Evolutionary conservation across 208 protist genomes (phyloP).

Genomic region (Leptomonas pyrrhocoris): DNA sequence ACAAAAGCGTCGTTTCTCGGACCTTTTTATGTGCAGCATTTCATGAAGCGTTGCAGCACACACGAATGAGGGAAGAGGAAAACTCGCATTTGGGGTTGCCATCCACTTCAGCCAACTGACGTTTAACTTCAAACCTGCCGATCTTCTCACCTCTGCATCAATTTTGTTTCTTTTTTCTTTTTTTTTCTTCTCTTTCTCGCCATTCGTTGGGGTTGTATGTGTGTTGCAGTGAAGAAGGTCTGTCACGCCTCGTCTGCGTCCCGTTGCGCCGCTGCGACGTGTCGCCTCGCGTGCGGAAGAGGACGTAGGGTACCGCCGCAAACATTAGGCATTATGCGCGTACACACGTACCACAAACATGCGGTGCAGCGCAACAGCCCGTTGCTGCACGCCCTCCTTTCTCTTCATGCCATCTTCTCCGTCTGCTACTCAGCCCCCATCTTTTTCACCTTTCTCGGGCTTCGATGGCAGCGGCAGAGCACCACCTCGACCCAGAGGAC

Average conservation of each 20-base stretch:
- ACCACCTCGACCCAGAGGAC: slow-evolving; percentile 27
- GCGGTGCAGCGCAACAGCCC: slow-evolving; percentile 56
- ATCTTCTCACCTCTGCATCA: neutral
- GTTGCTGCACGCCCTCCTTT: slow-evolving; percentile 51
- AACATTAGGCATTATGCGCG: slow-evolving; percentile 42
- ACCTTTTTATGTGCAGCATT: no score
- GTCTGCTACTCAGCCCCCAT: slow-evolving; percentile 61
- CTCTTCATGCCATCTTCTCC: slow-evolving; percentile 51
- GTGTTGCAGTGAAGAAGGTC: neutral
- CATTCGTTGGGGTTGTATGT: neutral
- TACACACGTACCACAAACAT: slow-evolving; percentile 72
- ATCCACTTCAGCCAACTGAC: no score
- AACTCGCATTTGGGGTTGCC: no score
- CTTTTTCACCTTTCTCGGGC: slow-evolving; percentile 46
- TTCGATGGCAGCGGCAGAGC: slow-evolving; percentile 32
- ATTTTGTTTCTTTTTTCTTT: neutral
- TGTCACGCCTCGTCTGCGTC: no score
- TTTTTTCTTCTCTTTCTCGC: slow-evolving; percentile 30
- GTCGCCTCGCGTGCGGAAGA: neutral
- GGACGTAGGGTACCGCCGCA: neutral
- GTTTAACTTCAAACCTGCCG: no score
- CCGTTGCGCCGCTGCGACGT: no score
- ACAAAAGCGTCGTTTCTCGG: no score
- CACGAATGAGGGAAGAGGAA: no score
- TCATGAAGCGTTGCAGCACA: no score